Base-by-base conservation (phyloP, 2,329 filamentous ascomycete species). In the Colletotrichum zoysiae region DNA sequence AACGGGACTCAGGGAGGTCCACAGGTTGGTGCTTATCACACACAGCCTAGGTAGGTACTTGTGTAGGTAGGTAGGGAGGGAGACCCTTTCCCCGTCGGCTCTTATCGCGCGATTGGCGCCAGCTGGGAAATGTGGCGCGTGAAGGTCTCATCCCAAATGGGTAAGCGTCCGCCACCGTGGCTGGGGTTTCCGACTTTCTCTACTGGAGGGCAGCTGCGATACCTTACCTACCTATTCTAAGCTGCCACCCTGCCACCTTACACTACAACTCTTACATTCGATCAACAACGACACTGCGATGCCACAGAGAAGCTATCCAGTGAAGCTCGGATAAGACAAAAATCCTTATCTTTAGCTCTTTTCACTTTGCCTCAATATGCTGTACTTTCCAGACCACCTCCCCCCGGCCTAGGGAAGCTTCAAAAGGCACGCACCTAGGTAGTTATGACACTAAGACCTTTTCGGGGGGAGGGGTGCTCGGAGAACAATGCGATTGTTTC, bases 81-180 rank as follows among this genome's bases (percentile, higher is more conserved):
- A 30, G 30, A 30, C 30, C 70, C 64, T 40, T 63, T 67, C 55
- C 50, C 44, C 11, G 35, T 23, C 12, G 33, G 23, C 30, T 55
- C 63, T 58, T 73, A 71, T 67, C 63, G 51, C 55, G 67, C 73
- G 70, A 65, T 69, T 71, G 66, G 70, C 70, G 70, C 70, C 58
- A 55, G 55, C 23, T 59, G n/a, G 26, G 30, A 51, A 16, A 30
- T 71, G 69, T 71, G 69, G 69, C 69, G 59, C 59, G 64, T 40
- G 16, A n/a, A 42, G 18, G 26, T 8, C 26, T 53, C 51, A 55
- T 18, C 46, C 18, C 44, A 42, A 18, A 8, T n/a, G 33, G 50
- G 18, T 23, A 30, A 14, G 42, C 53, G 33, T 56, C 63, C 65
- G 65, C 65, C 69, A 71, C 69, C 44, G 69, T 71, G 69, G 69